A percentile compares a stretch with the other conserved stretches of the same genome.
phyloP scores from a whole-genome alignment of 192 early-diverging fungal species.

The Backusella psychrophila region DNA sequence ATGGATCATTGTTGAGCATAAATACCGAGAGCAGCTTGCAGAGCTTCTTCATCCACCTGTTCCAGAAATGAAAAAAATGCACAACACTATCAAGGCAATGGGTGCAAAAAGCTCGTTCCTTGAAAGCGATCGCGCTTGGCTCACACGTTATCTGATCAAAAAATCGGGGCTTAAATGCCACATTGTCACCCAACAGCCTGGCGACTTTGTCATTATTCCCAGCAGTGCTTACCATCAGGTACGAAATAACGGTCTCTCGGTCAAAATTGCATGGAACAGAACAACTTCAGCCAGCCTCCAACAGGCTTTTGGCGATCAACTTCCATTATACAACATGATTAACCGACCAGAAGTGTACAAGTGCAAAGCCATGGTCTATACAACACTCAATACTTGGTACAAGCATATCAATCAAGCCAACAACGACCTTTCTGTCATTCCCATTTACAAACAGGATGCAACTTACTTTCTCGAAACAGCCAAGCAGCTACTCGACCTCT shows the following conservation, averaged over 20 bases:
- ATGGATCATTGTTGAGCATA: slow-evolving; percentile 18
- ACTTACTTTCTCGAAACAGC: neutral
- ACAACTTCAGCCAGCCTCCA: slow-evolving; percentile 5
- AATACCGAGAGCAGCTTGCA: neutral
- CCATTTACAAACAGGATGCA: neutral
- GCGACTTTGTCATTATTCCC: slow-evolving; percentile 37
- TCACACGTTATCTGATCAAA: neutral
- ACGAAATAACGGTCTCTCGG: slow-evolving; percentile 18
- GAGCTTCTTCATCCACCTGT: neutral
- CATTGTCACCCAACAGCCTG: slow-evolving; percentile 23
- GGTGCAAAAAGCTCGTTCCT: slow-evolving; percentile 6
- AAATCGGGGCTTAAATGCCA: slow-evolving; percentile 11
- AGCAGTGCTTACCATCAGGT: slow-evolving; percentile 35
- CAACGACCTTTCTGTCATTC: neutral
- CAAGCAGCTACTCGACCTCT: slow-evolving; percentile 6
- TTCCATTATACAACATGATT: slow-evolving; percentile 23
- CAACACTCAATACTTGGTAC: slow-evolving; percentile 11
- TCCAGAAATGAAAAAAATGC: neutral
- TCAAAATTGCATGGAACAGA: slow-evolving; percentile 35
- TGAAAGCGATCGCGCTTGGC: slow-evolving; percentile 29
- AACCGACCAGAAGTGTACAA: slow-evolving; percentile 26
- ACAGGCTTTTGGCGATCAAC: neutral
- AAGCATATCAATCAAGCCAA: neutral
- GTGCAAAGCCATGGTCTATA: slow-evolving; percentile 17
- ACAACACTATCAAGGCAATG: neutral